These are phyloP conservation scores for Trametes cinnabarina DNA, from an alignment of 768 basidiomycete species.

Conservation along the genomic window DNA sequence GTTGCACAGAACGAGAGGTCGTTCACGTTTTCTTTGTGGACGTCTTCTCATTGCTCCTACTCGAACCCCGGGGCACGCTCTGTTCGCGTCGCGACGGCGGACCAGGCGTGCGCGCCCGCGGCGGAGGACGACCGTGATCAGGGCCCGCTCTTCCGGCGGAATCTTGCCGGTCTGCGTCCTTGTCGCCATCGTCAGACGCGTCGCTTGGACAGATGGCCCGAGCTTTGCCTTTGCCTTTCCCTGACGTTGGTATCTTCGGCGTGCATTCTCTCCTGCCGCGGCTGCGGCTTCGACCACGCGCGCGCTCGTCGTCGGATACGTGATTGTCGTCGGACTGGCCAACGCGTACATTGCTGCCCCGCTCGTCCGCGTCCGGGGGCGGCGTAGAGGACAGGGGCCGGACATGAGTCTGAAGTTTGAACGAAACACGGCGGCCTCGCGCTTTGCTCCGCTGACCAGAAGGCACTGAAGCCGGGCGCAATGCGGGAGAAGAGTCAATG, in stretches of 20 bases:
- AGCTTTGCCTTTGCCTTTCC: slow-evolving; percentile 17
- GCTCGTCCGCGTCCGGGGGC: not conserved
- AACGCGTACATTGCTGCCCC: not conserved
- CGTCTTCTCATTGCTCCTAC: not conserved
- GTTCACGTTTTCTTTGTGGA: slow-evolving; percentile 8
- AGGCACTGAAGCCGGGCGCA: slow-evolving; percentile 18
- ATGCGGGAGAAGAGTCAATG: slow-evolving; percentile 16
- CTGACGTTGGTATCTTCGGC: not conserved
- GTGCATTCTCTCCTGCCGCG: not conserved
- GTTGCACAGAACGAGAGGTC: not conserved
- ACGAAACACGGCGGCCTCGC: slow-evolving; percentile 56
- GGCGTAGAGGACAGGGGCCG: slow-evolving; percentile 16
- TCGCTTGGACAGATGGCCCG: slow-evolving; percentile 7
- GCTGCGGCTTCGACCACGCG: not conserved
- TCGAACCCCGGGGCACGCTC: slow-evolving; percentile 1
- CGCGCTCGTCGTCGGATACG: not conserved
- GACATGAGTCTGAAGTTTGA: slow-evolving; percentile 38
- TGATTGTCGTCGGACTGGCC: not conserved
- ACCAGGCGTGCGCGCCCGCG: slow-evolving; percentile 21
- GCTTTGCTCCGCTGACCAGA: slow-evolving; percentile 49
- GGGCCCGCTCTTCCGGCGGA: not conserved
- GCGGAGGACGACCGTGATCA: not conserved
- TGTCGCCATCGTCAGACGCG: slow-evolving; percentile 7
- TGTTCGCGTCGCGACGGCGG: slow-evolving; percentile 19
- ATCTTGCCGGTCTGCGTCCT: not conserved